Base-by-base conservation (phyloP, 2,329 filamentous ascomycete genomes). In the Colletotrichum lentis region DNA sequence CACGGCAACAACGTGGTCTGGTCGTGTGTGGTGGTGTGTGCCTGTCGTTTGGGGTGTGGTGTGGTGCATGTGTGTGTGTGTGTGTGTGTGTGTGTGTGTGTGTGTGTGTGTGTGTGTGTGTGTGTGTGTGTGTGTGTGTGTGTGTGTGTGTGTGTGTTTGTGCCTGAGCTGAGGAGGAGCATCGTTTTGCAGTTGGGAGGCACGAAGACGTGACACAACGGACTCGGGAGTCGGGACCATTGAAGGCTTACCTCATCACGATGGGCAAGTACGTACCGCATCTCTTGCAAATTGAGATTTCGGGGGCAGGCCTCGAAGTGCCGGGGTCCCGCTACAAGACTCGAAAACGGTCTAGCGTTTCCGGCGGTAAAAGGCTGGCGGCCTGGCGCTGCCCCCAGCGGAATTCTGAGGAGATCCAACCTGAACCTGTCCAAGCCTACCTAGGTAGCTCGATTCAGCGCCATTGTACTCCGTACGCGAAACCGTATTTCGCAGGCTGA, bases 401-500 rank as follows among this genome's bases (percentile, higher is more conserved):
- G 57, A 46, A 69, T 55, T 62, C 24, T 54, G 46, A 66, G 50
- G 46, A 66, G 50, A 57, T 69, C 67, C 47, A 69, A 55, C 66
- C 41, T 54, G 46, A 43, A 22, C 35, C 60, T 39, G 37, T 58
- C 55, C 56, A 49, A 56, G 39, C 46, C 39, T 46, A n/a, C n/a
- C n/a, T n/a, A n/a, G n/a, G n/a, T n/a, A 31, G 60, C 54, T 49
- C 57, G 56, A 67, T 62, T 64, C 66, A 58, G 68, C 68, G 68
- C 68, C 68, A 66, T 56, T 62, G 63, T 47, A n/a, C n/a, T n/a
- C n/a, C n/a, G n/a, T n/a, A 70, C 69, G 66, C 69, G 58, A 69
- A 35, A 70, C 66, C 55, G 66, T 69, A 67, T 67, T 69, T 70
- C 47, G 69, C 56, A 69, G 66, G 47, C 62, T 69, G 62, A 44